Base-by-base conservation (phyloP, 2,329 filamentous ascomycete genomes). In the Stagonosporopsis chrysanthemi region DNA sequence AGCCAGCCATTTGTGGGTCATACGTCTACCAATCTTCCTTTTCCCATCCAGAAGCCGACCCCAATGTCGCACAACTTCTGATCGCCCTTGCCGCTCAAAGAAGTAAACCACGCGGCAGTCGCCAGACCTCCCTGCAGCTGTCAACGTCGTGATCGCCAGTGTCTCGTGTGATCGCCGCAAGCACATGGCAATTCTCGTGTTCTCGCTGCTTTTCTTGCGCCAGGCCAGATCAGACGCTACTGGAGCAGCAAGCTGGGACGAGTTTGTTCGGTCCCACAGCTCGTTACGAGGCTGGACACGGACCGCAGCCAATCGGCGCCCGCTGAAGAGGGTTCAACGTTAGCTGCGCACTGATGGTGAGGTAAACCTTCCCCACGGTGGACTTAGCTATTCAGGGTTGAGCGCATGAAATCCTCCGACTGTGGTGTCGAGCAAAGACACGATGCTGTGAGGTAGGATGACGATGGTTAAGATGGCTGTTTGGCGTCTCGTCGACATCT, bases 161-260 rank as follows among this genome's bases (percentile, higher is more conserved):
- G 36, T 39, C n/a, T 35, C 4, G 36, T 42, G 42, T 47, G 47
- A 48, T 52, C 47, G 43, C 14, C 47, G 5, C 42, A n/a, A 22
- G 36, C 48, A 57, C 48, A 48, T 57, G 48, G 48, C 42, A 48
- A 8, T 12, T 5, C 39, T 52, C 43, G 54, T 52, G 23, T 43
- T 56, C 47, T 38, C 23, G 42, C 29, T 56, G n/a, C 36, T 57
- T 39, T 52, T 39, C 40, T 47, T 35, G 42, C 23, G 39, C 42
- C 36, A 29, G 26, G 36, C 29, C 36, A 33, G 43, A 26, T 31
- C 22, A 6, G 31, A 15, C 14, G 22, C 19, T 36, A 12, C 28
- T 48, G n/a, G 24, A 4, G 44, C 40, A 41, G 35, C 42, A 41
- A 24, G 29, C 36, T 43, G 31, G 39, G 33, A 33, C 15, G 43